Conservation (phyloP, 2,329 filamentous ascomycete genomes). For the Dichotomopilus funicola region DNA sequence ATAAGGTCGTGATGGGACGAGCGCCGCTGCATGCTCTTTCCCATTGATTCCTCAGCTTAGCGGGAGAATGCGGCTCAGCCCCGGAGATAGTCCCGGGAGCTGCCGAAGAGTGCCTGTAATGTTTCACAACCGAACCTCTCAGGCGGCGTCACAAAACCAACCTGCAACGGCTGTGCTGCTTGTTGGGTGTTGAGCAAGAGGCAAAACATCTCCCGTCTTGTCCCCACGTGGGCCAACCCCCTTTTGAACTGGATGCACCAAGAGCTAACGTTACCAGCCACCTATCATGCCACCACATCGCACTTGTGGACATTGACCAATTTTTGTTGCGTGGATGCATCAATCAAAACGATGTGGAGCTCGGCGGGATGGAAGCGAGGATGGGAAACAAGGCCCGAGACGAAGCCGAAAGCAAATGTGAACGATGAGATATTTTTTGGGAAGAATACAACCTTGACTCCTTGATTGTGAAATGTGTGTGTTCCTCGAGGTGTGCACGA, state of each 20-base stretch:
- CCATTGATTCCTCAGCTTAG: not conserved
- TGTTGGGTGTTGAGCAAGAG: not conserved
- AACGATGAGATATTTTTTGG: conserved; percentile 14
- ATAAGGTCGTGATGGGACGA: no score
- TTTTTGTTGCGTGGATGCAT: conserved; percentile 4
- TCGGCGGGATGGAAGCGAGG: conserved; percentile 3
- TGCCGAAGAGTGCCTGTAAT: not conserved
- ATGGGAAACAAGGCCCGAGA: conserved; percentile 9
- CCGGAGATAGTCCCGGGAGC: not conserved
- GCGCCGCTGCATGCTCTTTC: no score
- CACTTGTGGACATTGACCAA: not conserved
- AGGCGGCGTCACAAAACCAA: not conserved
- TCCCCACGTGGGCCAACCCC: conserved; percentile 13
- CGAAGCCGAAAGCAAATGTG: not conserved
- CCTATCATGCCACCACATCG: not conserved
- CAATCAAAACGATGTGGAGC: conserved; percentile 18
- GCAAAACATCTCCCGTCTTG: conserved; percentile 5
- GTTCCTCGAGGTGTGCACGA: not conserved
- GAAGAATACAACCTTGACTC: conserved; percentile 8
- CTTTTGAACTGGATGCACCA: not conserved
- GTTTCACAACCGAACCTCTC: not conserved
- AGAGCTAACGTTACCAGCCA: not conserved
- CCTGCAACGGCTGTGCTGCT: not conserved
- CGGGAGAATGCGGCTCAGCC: not conserved
- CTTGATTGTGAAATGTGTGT: not conserved